Evolutionary conservation across 2,329 filamentous ascomycete species (phyloP), one percentile per base, ranked within the genome.

Genomic region (Herpotrichia juniperi): DNA sequence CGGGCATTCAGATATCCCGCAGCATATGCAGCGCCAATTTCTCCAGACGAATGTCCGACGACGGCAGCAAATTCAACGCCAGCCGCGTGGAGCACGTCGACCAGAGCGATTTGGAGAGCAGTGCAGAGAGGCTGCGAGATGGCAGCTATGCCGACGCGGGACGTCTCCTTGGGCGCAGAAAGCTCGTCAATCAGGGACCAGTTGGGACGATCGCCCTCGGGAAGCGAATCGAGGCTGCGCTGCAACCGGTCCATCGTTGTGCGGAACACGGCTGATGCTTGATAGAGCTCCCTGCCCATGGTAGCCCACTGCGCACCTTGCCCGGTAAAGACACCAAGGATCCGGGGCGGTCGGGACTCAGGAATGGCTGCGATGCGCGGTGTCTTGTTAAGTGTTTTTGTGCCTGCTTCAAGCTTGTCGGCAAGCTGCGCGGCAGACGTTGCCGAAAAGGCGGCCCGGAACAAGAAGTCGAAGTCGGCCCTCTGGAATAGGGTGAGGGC

Each of bases 11-110:
- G 10, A 44, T 39, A 58, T 2, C 67, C 69, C 16, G 62, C 67
- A 7, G 61, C 65, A n/a, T 75, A 73, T 2, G 69, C 57, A 2
- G 74, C 74, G 0, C 71, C 73, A 6, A 74, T 72, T 48, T 76
- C 74, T 4, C 74, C 74, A 6, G 74, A 65, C 0, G 73, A 75
- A 47, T 76, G 74, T 6, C 74, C 74, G n/a, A 76, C 67, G 4
- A 76, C 59, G 1, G 70, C 71, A 10, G 57, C 30, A 1, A 73
- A 67, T 1, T 28, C 22, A 1, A 70, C 30, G 0, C 67, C 68
- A n/a, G 62, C 57, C 6, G 51, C 49, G 12, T 51, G 25, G 1
- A 76, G 63, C 1, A 75, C 46, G 0, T 64, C 59, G 22, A 53
- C 53, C 2, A 74, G 50, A 0, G 57, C 62, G 50, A 63, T 61